Percentiles rank a stretch among this genome's conserved stretches.
These are phyloP conservation scores for Colletotrichum sp. DNA, from an alignment of 2,329 filamentous ascomycete genomes.

Conservation along the genomic window DNA sequence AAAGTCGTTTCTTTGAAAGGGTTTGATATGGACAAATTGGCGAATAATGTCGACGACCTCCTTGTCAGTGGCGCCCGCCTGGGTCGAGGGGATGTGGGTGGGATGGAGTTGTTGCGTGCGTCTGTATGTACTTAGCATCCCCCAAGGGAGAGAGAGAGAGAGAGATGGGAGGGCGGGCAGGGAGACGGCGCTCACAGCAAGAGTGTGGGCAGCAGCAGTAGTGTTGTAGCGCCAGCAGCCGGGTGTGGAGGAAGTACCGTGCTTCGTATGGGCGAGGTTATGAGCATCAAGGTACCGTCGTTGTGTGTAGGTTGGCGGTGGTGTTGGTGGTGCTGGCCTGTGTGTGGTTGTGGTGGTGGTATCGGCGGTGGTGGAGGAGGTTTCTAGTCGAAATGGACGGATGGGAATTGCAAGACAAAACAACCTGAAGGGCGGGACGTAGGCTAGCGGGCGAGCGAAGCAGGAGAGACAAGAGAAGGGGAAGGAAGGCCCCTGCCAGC, in stretches of 20 bases:
- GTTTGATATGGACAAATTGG: not conserved
- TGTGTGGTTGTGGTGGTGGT: not conserved
- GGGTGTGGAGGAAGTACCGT: not conserved
- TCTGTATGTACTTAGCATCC: not conserved
- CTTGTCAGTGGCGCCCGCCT: not conserved
- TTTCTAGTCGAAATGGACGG: not conserved
- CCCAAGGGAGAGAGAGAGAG: not conserved
- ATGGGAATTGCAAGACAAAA: conserved; percentile 6
- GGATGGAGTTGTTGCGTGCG: not conserved
- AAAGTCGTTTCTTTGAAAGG: not conserved
- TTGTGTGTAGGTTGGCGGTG: not conserved
- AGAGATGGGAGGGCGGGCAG: not conserved
- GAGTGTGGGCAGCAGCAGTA: not conserved
- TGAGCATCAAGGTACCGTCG: not conserved
- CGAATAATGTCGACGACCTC: not conserved
- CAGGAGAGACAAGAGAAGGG: conserved; percentile 17
- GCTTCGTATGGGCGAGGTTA: not conserved
- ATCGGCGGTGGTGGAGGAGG: not conserved
- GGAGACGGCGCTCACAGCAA: not conserved
- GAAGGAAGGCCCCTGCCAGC: conserved; percentile 11
- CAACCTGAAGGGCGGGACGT: conserved; percentile 5
- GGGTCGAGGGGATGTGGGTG: not conserved
- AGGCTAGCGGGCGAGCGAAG: not conserved
- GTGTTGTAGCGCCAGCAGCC: not conserved
- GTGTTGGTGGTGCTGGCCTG: not conserved